A percentile compares a stretch with the other conserved stretches of the same genome.
Conservation (phyloP, 1,139 yeast species). For the Geotrichum histeridarum region DNA sequence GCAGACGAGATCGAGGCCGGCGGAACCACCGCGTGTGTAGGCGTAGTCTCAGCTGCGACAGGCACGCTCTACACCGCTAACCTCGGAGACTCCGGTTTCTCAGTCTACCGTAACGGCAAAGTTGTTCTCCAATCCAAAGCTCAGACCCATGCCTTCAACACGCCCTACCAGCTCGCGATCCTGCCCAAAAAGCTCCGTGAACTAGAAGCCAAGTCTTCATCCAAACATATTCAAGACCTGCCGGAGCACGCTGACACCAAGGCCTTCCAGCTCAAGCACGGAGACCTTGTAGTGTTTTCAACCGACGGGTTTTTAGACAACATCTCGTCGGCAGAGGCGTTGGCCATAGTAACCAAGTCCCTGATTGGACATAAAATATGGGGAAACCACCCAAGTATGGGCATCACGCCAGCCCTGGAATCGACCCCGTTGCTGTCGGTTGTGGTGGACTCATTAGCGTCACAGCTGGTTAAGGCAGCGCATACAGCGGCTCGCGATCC, state of each 20-base stretch:
- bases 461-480: conserved; percentile 60
- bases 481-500: conserved; percentile 66
- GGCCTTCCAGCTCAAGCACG: conserved; percentile 40
- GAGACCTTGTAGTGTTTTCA: conserved; percentile 76
- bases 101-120: conserved; percentile 65
- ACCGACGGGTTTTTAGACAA: conserved; percentile 95
- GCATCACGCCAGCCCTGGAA: conserved; percentile 17
- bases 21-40: conserved; percentile 92
- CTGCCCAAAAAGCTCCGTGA: conserved; percentile 63
- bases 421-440: conserved; percentile 23
- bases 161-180: conserved; percentile 85
- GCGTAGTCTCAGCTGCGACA: conserved; percentile 54
- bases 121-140: conserved; percentile 64
- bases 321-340: conserved; percentile 68
- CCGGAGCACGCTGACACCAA: conserved; percentile 46
- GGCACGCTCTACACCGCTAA: conserved; percentile 64
- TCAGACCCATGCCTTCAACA: conserved; percentile 85
- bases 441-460: conserved; percentile 41
- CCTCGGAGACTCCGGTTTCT: conserved; percentile 93
- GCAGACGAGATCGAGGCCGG: conserved; percentile 64
- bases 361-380: conserved; percentile 26
- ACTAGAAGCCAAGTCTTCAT: conserved; percentile 47
- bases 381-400: conserved; percentile 17
- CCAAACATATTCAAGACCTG: conserved; percentile 54
- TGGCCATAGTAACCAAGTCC: conserved; percentile 38